Evolutionary conservation across 225 moss, liverwort and hornwort genomes (phyloP).

Genomic region (Bryum argenteum): DNA sequence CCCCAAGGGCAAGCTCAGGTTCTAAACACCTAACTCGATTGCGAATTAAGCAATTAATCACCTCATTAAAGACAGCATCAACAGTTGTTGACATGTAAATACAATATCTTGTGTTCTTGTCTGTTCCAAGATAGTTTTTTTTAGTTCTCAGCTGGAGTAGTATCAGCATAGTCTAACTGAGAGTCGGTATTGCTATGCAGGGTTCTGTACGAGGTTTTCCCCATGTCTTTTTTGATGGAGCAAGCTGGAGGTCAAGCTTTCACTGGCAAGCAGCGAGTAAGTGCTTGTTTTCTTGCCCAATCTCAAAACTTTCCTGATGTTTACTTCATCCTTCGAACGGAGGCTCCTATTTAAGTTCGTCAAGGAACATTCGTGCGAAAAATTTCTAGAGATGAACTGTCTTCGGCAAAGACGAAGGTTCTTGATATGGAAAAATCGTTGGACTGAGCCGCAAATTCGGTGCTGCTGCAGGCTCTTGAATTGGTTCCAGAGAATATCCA

Average conservation of each 20-base stretch:
- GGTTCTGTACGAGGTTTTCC: conserved; percentile 96
- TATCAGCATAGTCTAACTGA: background rate
- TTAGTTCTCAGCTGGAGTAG: background rate
- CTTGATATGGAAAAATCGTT: background rate
- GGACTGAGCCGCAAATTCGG: background rate
- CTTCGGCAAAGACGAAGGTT: background rate
- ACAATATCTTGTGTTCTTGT: conserved; percentile 14
- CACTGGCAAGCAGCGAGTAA: conserved; percentile 86
- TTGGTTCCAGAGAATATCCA: conserved; percentile 84
- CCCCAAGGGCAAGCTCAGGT: conserved; percentile 95
- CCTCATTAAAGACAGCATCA: background rate
- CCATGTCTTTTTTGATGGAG: conserved; percentile 98
- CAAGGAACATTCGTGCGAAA: background rate
- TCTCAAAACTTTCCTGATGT: background rate
- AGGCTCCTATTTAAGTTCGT: background rate
- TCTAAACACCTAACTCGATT: conserved; percentile 11
- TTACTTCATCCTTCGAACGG: background rate
- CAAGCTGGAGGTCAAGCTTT: conserved; percentile 97
- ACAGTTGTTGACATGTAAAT: background rate
- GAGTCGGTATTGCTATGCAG: conserved; percentile 39
- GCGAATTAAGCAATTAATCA: background rate
- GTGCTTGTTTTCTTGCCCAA: background rate
- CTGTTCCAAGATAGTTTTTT: background rate
- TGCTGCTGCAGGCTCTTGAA: conserved; percentile 75
- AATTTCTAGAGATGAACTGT: background rate